Base-by-base conservation (phyloP, 257 asterid species). In the Plantago elongata region DNA sequence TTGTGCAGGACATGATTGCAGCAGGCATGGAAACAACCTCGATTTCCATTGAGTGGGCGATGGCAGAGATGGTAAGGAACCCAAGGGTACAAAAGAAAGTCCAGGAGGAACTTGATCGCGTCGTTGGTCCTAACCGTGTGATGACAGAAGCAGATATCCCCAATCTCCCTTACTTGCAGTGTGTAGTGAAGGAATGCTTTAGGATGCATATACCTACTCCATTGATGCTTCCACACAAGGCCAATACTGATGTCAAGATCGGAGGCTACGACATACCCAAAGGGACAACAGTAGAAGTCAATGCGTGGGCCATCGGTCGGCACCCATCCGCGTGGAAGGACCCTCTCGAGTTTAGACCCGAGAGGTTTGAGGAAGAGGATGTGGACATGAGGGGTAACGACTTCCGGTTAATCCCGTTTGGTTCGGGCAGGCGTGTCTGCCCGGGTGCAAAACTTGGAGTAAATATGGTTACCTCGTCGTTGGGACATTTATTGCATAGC, bases 21-120 rank as follows among this genome's bases (percentile, higher is more conserved):
- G 97, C 97, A 0, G 97, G 95, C 45, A 86, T 84, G 89, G 97
- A 90, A 79, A 90, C 97, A 1, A 73, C 86, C 56, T 69, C 96
- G 15, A 90, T 87, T 50, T 74, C 87, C 1, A 90, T 74, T 3
- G 97, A 89, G 40, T 89, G 97, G 97, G 89, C 82, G 1, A 45
- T 89, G 78, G 92, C 95, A 0, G 97, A 86, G 82, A 63, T 89
- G 62, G 89, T 89, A 0, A 68, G 81, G 69, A 89, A 84, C 74
- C 95, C 94, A 0, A 69, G 94, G 60, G 97, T 89, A n/a, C 97
- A 89, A 65, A 80, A 81, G 11, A 89, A 89, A 75, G 78, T 77
- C 29, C 96, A 89, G 51, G 94, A 86, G 52, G 96, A 89, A 60
- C 77, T 89, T 9, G 89, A 86, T 54, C 82, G 78, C 1, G 89